Percentiles rank a stretch among this genome's conserved stretches.
Conservation (phyloP, 331 rosid species). For the Quercus lobata region DNA sequence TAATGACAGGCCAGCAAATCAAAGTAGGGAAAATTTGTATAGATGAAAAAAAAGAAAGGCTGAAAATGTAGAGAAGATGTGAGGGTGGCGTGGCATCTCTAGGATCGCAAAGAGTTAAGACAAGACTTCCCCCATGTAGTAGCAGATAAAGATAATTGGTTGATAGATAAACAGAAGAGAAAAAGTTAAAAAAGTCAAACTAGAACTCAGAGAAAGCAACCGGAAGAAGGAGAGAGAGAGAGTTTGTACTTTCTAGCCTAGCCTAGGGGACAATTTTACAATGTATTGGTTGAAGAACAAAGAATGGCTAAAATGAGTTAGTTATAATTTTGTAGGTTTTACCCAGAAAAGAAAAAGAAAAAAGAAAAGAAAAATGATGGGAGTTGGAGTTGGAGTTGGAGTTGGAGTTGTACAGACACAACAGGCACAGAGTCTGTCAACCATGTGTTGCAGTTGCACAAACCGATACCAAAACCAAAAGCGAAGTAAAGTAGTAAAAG, state of each 20-base stretch:
- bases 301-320: neutral
- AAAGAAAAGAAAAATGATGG: neutral
- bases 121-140: neutral
- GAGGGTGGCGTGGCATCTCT: constrained; percentile 9
- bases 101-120: neutral
- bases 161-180: too few relatives aligned
- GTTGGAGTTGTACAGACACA: neutral
- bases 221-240: too few relatives aligned
- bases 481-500: neutral
- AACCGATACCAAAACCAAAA: neutral
- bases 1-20: too few relatives aligned
- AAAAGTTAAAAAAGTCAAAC: too few relatives aligned
- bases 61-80: neutral
- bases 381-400: neutral
- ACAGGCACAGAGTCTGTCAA: neutral
- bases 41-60: too few relatives aligned
- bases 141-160: neutral
- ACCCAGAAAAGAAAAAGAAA: neutral
- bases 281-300: too few relatives aligned
- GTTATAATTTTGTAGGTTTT: neutral
- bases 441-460: neutral
- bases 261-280: too few relatives aligned
- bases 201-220: too few relatives aligned
- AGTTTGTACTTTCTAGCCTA: too few relatives aligned
- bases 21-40: too few relatives aligned